Base-by-base conservation (phyloP, 2,329 filamentous ascomycete species). In the Apiospora saccharicola region DNA sequence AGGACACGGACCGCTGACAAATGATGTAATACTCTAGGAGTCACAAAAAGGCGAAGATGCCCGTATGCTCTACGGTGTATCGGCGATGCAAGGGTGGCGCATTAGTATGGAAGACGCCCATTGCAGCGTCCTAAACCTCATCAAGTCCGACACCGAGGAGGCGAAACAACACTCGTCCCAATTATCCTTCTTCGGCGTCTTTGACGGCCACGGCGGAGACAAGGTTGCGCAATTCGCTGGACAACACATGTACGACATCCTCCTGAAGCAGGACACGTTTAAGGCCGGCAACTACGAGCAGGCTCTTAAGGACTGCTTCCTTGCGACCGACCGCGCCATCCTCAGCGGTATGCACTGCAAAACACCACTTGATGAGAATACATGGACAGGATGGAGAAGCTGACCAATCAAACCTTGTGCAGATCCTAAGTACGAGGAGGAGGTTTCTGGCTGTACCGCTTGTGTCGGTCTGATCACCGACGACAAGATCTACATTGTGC, bases 71-170 rank as follows among this genome's bases (percentile, higher is more conserved):
- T 99, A 94, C 84, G 96, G 96, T 81, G 91, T 98, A 77, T 99
- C 96, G 77, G 95, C 95, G 85, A 99, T 99, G 96, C 96, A 99
- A 86, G 96, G 96, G 87, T 99, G 96, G 96, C 93, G 96, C 86
- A 98, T 99, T 86, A 98, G 94, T 87, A 99, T 99, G 96, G 96
- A 99, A 84, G 96, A 99, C 83, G 92, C 96, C 75, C 96, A 99
- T 86, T 94, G 94, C 74, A 90, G 93, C 71, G 86, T 98, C 70
- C 93, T 99, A 81, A 94, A 98, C 83, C 90, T 98, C 77, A 90
- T 96, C 80, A 87, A 90, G 74, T 79, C 82, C 72, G 79, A 84
- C 72, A 81, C 81, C 73, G 82, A 91, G 71, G 87, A 90, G 37
- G 86, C 90, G 76, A 89, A 92, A 46, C 85, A 86, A 70, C 89